These are phyloP conservation scores for Pugionium dolabratum DNA, from an alignment of 345 rosid genomes.

Conservation along the genomic window DNA sequence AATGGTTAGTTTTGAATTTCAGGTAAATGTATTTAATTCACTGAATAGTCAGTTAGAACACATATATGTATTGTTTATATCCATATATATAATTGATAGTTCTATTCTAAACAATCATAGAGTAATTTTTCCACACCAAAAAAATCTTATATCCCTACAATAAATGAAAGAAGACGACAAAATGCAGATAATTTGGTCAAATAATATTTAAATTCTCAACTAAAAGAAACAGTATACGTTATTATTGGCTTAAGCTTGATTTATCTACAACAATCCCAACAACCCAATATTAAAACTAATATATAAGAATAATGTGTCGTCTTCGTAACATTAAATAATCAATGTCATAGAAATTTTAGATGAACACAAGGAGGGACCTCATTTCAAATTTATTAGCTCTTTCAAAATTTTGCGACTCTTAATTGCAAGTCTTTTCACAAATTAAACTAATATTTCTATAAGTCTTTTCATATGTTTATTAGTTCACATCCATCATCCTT, in stretches of 20 bases:
- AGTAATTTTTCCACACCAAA: background rate
- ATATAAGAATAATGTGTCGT: slow-evolving; percentile 4
- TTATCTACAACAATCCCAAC: slow-evolving; percentile 28
- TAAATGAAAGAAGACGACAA: slow-evolving; percentile 23
- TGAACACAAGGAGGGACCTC: slow-evolving; percentile 1
- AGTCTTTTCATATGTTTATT: slow-evolving; percentile 20
- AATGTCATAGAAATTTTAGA: slow-evolving; percentile 10
- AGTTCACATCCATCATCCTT: background rate
- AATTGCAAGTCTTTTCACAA: slow-evolving; percentile 23
- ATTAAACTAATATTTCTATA: slow-evolving; percentile 19
- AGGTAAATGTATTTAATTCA: too few relatives aligned
- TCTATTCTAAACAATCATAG: too few relatives aligned
- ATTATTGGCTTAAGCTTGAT: slow-evolving; percentile 16
- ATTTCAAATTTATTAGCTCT: background rate
- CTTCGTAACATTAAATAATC: slow-evolving; percentile 12
- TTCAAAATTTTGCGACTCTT: slow-evolving; percentile 4
- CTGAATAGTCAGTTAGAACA: too few relatives aligned
- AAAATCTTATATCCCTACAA: background rate
- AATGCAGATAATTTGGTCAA: slow-evolving; percentile 32
- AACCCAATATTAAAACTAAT: slow-evolving; percentile 26
- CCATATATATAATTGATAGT: too few relatives aligned
- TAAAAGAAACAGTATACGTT: background rate
- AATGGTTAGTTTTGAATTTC: too few relatives aligned
- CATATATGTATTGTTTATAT: too few relatives aligned
- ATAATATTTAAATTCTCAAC: slow-evolving; percentile 30